phyloP scores from a whole-genome alignment of 148 eudicot genomes.

The Salicornia ramosissima region DNA sequence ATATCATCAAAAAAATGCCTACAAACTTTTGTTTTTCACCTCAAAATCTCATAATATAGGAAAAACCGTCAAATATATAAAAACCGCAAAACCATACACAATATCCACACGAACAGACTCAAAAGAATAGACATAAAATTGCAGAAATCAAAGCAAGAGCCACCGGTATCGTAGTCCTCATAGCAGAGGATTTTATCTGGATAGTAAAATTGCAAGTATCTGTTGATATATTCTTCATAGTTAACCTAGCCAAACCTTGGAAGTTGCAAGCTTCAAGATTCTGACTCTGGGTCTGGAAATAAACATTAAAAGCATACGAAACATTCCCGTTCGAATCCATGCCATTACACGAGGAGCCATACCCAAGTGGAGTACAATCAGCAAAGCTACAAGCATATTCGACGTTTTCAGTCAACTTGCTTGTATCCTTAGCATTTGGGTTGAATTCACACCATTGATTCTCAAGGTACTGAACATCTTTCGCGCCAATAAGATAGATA shows the following conservation, averaged over 20 bases:
- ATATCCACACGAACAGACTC: slow-evolving; percentile 12
- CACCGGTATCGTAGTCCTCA: slow-evolving; percentile 17
- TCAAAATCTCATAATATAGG: too few relatives aligned
- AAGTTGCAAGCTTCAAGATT: slow-evolving; percentile 48
- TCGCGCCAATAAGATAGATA: slow-evolving; percentile 52
- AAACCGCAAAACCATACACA: background rate
- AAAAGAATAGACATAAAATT: slow-evolving; percentile 16
- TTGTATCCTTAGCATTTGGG: slow-evolving; percentile 49
- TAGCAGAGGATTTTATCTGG: slow-evolving; percentile 42
- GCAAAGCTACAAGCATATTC: slow-evolving; percentile 59
- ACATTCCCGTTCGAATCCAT: slow-evolving; percentile 62
- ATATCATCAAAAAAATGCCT: too few relatives aligned
- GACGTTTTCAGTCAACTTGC: slow-evolving; percentile 50
- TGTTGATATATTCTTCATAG: slow-evolving; percentile 55
- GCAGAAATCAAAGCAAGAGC: slow-evolving; percentile 19
- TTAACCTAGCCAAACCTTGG: slow-evolving; percentile 61
- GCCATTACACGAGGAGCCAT: slow-evolving; percentile 67
- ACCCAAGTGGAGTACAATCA: slow-evolving; percentile 78
- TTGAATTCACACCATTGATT: slow-evolving; percentile 66
- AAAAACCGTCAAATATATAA: too few relatives aligned
- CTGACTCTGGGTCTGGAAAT: slow-evolving; percentile 66
- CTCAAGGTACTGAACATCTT: slow-evolving; percentile 51
- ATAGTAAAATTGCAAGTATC: slow-evolving; percentile 68
- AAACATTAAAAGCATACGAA: slow-evolving; percentile 76
- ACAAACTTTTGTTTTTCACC: too few relatives aligned